phyloP scores from a whole-genome alignment of 352 stramenopile species.

The Pythium grandisporangium region DNA sequence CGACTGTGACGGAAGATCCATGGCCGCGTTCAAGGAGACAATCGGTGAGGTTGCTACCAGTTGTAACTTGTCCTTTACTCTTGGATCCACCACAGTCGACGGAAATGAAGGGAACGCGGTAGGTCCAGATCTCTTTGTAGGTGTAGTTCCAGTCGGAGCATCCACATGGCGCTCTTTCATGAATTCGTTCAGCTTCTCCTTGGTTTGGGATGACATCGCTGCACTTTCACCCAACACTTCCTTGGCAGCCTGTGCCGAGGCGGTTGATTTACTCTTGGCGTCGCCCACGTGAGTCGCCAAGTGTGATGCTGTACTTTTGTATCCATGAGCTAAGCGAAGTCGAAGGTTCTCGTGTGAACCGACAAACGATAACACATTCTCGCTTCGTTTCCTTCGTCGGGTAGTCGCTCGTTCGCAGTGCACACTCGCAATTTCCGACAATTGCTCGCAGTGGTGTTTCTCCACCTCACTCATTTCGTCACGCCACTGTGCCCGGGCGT shows the following conservation, averaged over 20 bases:
- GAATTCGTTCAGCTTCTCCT: conserved; percentile 5
- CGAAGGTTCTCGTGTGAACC: background rate
- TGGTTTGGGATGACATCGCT: conserved; percentile 1
- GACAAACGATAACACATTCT: background rate
- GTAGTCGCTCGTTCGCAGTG: background rate
- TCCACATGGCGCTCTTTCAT: conserved; percentile 16
- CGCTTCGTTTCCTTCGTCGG: background rate
- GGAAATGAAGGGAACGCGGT: conserved; percentile 13
- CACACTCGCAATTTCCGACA: background rate
- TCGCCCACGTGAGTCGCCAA: conserved; percentile 5
- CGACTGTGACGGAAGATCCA: background rate
- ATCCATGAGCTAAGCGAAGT: background rate
- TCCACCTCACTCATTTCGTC: conserved; percentile 2
- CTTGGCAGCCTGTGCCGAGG: background rate
- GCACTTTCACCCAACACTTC: conserved; percentile 5
- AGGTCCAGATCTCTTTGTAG: conserved; percentile 7
- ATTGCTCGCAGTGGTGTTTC: conserved; percentile 3
- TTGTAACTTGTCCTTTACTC: background rate
- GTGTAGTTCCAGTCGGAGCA: conserved; percentile 8
- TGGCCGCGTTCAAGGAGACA: background rate
- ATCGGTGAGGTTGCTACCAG: background rate
- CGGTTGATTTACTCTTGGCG: conserved; percentile 13
- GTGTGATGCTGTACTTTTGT: background rate
- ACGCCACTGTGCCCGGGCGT: conserved; percentile 3
- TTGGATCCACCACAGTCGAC: conserved; percentile 5